Evolutionary conservation across 2,329 filamentous ascomycete genomes (phyloP), one percentile per base, ranked within the genome.

Genomic region (Emydomyces testavorans): DNA sequence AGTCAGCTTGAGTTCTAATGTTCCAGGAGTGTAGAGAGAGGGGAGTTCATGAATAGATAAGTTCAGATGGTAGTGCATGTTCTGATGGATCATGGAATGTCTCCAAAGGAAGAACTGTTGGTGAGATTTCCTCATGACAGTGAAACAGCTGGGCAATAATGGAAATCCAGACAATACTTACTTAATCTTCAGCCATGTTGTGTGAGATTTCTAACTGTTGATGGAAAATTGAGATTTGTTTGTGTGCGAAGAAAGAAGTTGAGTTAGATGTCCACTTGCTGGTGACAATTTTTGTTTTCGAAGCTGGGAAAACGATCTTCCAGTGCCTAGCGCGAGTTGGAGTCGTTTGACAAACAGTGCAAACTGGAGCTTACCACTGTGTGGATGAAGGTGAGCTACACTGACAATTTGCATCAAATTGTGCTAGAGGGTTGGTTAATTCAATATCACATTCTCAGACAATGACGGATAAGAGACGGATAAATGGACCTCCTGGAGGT

Each of bases 381-480:
- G n/a, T n/a, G n/a, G n/a, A n/a, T n/a, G n/a, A n/a, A n/a, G n/a
- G n/a, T n/a, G n/a, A n/a, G n/a, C n/a, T n/a, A n/a, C n/a, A n/a
- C n/a, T n/a, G n/a, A n/a, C 10, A 46, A 20, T 2, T 21, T 6
- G 31, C 38, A 32, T 13, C 16, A 40, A 23, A 18, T 6, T 8
- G 11, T 8, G 28, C 18, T 11, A n/a, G 28, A 18, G 7, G 7
- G 28, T 13, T 24, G 35, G 34, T 31, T 10, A 36, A 32, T 32
- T 29, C 21, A 26, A 23, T 18, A 43, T 24, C 58, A 56, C 31
- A 37, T 6, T n/a, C n/a, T n/a, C n/a, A 29, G 15, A 37, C 58
- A 48, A 88, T 89, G 84, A 73, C 83, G 49, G 92, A 98, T 65
- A 79, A 89, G 65, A 82, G 90, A 68, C 80, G 92, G 58, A 80